These are phyloP conservation scores for Starmerella vitae DNA, from an alignment of 805 yeast species.

Conservation along the genomic window DNA sequence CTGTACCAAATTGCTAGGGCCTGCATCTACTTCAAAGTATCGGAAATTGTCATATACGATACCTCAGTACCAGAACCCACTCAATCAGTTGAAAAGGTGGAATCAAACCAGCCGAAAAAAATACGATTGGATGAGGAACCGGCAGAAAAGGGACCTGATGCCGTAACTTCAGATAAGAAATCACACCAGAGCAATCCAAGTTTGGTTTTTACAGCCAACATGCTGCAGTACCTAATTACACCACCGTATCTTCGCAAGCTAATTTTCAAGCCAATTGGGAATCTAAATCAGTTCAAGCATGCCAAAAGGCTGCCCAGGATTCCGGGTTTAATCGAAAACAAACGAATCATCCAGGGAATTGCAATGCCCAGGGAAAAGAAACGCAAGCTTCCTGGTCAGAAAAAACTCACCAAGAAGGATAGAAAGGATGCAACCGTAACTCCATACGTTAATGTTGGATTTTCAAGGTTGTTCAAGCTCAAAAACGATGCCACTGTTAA, in stretches of 20 bases:
- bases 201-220: slow-evolving; percentile 32
- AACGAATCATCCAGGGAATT: slow-evolving; percentile 25
- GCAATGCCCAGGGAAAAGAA: slow-evolving; percentile 37
- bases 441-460: slow-evolving; percentile 66
- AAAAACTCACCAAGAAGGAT: slow-evolving; percentile 35
- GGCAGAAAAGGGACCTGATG: slow-evolving; percentile 4
- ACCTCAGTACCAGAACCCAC: slow-evolving; percentile 26
- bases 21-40: slow-evolving; percentile 53
- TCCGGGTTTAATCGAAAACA: slow-evolving; percentile 53
- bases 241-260: slow-evolving; percentile 66
- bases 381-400: slow-evolving; percentile 38
- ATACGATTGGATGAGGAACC: slow-evolving; percentile 21
- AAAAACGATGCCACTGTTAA: slow-evolving; percentile 42
- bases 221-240: slow-evolving; percentile 69
- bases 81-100: slow-evolving; percentile 21
- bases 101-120: slow-evolving; percentile 26
- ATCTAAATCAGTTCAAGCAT: slow-evolving; percentile 26
- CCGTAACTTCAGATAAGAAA: slow-evolving; percentile 12
- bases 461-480: slow-evolving; percentile 43
- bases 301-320: slow-evolving; percentile 63
- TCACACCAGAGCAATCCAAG: slow-evolving; percentile 13
- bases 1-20: slow-evolving; percentile 71
- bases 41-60: slow-evolving; percentile 62
- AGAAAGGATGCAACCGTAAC: slow-evolving; percentile 45
- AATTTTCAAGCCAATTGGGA: slow-evolving; percentile 35